A percentile compares a stretch with the other conserved stretches of the same genome.
These are phyloP conservation scores for Candida namnaoensis DNA, from an alignment of 805 yeast genomes.

Conservation along the genomic window DNA sequence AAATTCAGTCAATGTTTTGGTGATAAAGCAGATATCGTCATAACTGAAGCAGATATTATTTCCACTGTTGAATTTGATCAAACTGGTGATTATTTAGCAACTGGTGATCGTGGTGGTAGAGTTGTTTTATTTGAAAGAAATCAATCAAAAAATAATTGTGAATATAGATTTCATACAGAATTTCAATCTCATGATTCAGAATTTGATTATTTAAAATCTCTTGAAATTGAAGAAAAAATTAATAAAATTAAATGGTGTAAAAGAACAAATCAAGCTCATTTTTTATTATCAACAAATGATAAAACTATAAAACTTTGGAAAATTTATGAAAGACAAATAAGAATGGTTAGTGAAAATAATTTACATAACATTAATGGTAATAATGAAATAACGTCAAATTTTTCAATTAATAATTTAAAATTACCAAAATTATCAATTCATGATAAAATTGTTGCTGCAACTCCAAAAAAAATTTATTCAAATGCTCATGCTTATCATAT, in stretches of 20 bases:
- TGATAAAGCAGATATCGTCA: slow-evolving; percentile 95
- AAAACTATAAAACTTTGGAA: slow-evolving; percentile 99
- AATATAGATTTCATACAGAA: slow-evolving; percentile 92
- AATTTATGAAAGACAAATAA: slow-evolving; percentile 82
- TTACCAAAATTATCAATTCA: slow-evolving; percentile 89
- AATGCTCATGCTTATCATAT: slow-evolving; percentile 99
- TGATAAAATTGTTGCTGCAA: slow-evolving; percentile 91
- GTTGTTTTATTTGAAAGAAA: slow-evolving; percentile 93
- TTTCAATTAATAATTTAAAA: slow-evolving; percentile 41
- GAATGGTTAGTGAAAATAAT: slow-evolving; percentile 89
- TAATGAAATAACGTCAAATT: slow-evolving; percentile 19
- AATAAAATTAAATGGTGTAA: slow-evolving; percentile 96
- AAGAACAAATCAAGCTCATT: slow-evolving; percentile 84
- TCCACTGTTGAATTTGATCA: slow-evolving; percentile 95
- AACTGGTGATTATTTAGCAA: slow-evolving; percentile 91
- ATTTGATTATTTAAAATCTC: slow-evolving; percentile 89
- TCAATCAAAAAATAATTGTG: slow-evolving; percentile 69
- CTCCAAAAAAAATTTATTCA: slow-evolving; percentile 83
- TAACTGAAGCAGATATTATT: slow-evolving; percentile 95
- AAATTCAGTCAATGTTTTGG: slow-evolving; percentile 98
- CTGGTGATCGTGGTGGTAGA: slow-evolving; percentile 98
- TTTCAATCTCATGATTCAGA: slow-evolving; percentile 98
- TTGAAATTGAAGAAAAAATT: slow-evolving; percentile 97
- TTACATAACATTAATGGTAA: slow-evolving; percentile 3
- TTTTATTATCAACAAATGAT: slow-evolving; percentile 86